Evolutionary conservation across 2,329 filamentous ascomycete species (phyloP).

Genomic region (Westerdykella ornata): DNA sequence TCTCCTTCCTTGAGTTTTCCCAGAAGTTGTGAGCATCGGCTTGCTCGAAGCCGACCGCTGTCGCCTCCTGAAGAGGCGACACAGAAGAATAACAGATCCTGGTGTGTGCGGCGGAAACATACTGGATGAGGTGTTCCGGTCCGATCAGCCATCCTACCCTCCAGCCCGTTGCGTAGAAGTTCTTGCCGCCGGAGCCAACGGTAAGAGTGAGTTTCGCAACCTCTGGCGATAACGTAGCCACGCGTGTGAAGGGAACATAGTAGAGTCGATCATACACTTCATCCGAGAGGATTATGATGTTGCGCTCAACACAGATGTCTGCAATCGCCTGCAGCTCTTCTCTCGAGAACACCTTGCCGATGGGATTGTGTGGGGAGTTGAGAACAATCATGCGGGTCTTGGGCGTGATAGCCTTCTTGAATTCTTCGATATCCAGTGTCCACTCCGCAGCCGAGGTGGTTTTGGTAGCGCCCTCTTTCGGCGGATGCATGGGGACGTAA

Average conservation of each 20-base stretch:
- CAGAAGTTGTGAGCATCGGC: constrained; percentile 83
- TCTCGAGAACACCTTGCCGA: constrained; percentile 88
- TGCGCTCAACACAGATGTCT: constrained; percentile 81
- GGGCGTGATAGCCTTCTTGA: constrained; percentile 73
- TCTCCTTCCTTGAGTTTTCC: constrained; percentile 73
- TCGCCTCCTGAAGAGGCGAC: constrained; percentile 88
- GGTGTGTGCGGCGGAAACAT: constrained; percentile 87
- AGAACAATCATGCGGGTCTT: constrained; percentile 95
- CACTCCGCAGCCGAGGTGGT: constrained; percentile 84
- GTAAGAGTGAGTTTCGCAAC: constrained; percentile 83
- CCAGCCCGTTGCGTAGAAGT: constrained; percentile 98
- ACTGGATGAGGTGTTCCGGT: constrained; percentile 78
- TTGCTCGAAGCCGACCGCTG: constrained; percentile 87
- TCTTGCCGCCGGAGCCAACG: constrained; percentile 93
- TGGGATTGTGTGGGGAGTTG: constrained; percentile 86
- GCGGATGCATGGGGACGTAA: constrained; percentile 92
- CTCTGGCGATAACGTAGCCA: constrained; percentile 85
- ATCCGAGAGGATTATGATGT: constrained; percentile 75
- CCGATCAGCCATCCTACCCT: constrained; percentile 93
- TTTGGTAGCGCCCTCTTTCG: constrained; percentile 66
- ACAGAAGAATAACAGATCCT: constrained; percentile 94
- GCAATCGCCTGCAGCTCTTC: constrained; percentile 79
- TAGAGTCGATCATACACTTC: constrained; percentile 85
- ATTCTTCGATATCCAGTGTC: constrained; percentile 75
- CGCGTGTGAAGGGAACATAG: constrained; percentile 90